Base-by-base conservation (phyloP, 1,284 basidiomycete genomes). In the Cerrena zonata region DNA sequence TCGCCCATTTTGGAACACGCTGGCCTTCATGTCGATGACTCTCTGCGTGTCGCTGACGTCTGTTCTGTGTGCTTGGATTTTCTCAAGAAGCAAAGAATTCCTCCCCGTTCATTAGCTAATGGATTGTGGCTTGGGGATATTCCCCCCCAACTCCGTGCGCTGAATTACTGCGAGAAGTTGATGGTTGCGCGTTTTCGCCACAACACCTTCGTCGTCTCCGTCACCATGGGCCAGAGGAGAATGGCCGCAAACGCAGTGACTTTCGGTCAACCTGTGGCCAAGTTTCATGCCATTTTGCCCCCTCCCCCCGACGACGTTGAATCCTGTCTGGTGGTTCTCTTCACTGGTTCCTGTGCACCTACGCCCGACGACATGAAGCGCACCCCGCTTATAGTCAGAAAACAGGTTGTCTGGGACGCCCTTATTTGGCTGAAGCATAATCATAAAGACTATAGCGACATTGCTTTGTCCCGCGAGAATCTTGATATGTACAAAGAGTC, bases 341-440 rank as follows among this genome's bases (percentile, higher is more conserved):
- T 64, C 49, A 63, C 65, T 15, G 70, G 71, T 2, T 58, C 62
- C 7, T 51, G 34, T 44, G 44, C 52, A 12, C 71, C 71, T 1
- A 69, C 64, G 11, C 38, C 52, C 19, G 60, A 63, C 5, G 69
- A 72, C n/a, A 61, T 65, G 5, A 61, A 62, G 27, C 30, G 67
- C 3, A 67, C 65, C 19, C 72, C 71, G 11, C 55, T 73, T 26
- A 47, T 73, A 0, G 67, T 74, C 0, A 23, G 66, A 0, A 27
- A 58, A 19, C 53, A 60, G 15, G 54, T 59, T 37, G 66, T 74
- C 0, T 24, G 34, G 7, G 44, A 43, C 2, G 72, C 69, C 0
- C 51, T 74, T 4, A 54, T 69, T 38, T 73, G 70, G 71, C 53
- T 74, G 11, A 65, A 61, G 44, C 38, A 69, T 0, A 74, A 74